phyloP scores from a whole-genome alignment of 257 asterid genomes.

The Nicotiana tomentosiformis region DNA sequence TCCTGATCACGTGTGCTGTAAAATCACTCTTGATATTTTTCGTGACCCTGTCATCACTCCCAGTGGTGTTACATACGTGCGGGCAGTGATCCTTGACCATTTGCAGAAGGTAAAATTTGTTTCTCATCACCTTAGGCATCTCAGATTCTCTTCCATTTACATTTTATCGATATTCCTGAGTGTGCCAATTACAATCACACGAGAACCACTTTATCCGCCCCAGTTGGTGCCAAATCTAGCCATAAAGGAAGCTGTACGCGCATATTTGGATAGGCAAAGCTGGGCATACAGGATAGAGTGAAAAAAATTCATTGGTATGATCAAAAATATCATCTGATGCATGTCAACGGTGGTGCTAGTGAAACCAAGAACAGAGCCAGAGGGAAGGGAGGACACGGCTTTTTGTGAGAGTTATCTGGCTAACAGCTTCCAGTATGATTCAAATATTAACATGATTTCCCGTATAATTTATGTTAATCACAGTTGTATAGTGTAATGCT shows the following conservation, averaged over 20 bases:
- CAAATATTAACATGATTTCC: not conserved
- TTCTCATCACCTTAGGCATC: not conserved
- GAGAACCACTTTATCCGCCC: conserved; percentile 48
- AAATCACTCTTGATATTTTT: conserved; percentile 67
- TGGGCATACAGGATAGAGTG: conserved; percentile 79
- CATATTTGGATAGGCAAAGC: conserved; percentile 49
- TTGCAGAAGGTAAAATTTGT: conserved; percentile 50
- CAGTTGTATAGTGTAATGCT: not conserved
- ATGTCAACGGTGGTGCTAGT: not conserved
- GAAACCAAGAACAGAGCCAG: not conserved
- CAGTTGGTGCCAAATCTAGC: conserved; percentile 86
- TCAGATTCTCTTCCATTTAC: not conserved
- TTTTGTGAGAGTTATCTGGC: not conserved
- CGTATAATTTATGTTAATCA: not conserved
- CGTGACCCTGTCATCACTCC: conserved; percentile 97
- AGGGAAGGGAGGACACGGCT: not conserved
- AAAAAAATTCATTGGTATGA: not conserved
- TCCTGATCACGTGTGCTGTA: conserved; percentile 88
- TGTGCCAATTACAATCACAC: conserved; percentile 45
- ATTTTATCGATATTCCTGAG: conserved; percentile 9
- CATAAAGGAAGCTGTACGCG: conserved; percentile 77
- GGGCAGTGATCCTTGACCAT: conserved; percentile 79
- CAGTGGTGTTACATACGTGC: conserved; percentile 89
- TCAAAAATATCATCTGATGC: not conserved
- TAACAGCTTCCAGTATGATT: not conserved